Base-by-base conservation (phyloP, 352 stramenopile species). In the Phytophthora multivora region DNA sequence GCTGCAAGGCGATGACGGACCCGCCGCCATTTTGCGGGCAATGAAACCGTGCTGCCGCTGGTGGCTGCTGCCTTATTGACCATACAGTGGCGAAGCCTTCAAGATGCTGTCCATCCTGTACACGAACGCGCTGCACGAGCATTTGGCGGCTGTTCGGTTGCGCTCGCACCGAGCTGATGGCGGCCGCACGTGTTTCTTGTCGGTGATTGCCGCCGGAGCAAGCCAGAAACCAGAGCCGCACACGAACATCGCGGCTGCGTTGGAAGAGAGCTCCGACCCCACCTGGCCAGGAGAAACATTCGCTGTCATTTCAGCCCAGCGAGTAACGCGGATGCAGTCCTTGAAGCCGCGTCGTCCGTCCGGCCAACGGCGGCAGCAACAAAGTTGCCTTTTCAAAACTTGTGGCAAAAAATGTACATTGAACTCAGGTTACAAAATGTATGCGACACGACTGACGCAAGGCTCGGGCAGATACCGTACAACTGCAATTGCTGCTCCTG, bases 391-490 rank as follows among this genome's bases (percentile, higher is more conserved):
- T 58, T 64, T 55, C 36, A n/a, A 31, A 28, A 7, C 33, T 6
- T 13, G 16, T 31, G 18, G 43, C 25, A 63, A 50, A 64, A 47
- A 45, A 50, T 64, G 36, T 53, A 45, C 16, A 48, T 30, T 51
- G 48, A 56, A 52, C 50, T 58, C 43, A 43, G 43, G 42, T 55
- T 50, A 66, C 50, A 56, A 26, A 47, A 55, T 25, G 1, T 59
- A 53, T 67, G 63, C 57, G 63, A 71, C 50, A 67, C 36, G 38
- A 58, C 47, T 62, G 42, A 67, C 63, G 63, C 18, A 42, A 71
- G 63, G 25, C 4, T 33, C 53, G 25, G 25, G 41, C 4, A 51
- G 46, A 63, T 63, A 52, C 38, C 2, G 5, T 40, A 23, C 33
- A 35, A 19, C 15, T 35, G 48, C 21, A 28, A 28, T 7, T 19